Evolutionary conservation across 768 basidiomycete species (phyloP), one percentile per base, ranked within the genome.

Genomic region (Inosperma sp.): DNA sequence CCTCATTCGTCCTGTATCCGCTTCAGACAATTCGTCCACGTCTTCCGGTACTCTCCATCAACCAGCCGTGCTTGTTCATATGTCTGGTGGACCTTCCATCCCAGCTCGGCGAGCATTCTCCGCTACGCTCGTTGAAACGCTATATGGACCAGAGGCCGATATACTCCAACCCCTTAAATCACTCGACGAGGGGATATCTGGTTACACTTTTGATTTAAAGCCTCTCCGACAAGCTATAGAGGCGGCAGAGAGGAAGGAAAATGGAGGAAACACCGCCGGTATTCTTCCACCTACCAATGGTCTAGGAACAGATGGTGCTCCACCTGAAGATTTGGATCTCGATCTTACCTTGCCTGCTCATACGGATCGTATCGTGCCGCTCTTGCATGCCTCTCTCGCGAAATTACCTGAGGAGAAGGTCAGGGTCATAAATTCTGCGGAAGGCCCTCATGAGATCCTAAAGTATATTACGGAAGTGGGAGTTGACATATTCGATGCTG

Each of bases 361-460:
- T 29, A 53, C 56, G 6, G 45, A 59, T 1, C 51, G 57, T 26
- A 52, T 77, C 4, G 46, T 62, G 4, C 64, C 73, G 0, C 66
- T 91, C 23, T 58, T 92, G 10, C 66, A 70, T 27, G 68, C 83
- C 2, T 93, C 91, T 9, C 75, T 93, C 7, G 50, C 41, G 0
- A 58, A 73, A 0, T 73, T 91, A 2, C 73, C 85, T 0, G 17
- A 58, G 2, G 37, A 57, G 7, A 93, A 93, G 65, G 77, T 76
- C 2, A 85, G 92, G 21, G 59, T 90, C 12, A 75, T 80, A 23
- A 81, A 81, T 30, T 74, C 74, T 1, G 62, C 73, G 0, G 56
- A 61, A 3, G 81, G 83, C 0, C 92, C 91, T 2, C 92, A 92
- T 52, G 86, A 89, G 47, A 79, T 91, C 12, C 80, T 93, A 3